These are phyloP conservation scores for Kodamaea nitidulidarum DNA, from an alignment of 805 yeast species.

Conservation along the genomic window DNA sequence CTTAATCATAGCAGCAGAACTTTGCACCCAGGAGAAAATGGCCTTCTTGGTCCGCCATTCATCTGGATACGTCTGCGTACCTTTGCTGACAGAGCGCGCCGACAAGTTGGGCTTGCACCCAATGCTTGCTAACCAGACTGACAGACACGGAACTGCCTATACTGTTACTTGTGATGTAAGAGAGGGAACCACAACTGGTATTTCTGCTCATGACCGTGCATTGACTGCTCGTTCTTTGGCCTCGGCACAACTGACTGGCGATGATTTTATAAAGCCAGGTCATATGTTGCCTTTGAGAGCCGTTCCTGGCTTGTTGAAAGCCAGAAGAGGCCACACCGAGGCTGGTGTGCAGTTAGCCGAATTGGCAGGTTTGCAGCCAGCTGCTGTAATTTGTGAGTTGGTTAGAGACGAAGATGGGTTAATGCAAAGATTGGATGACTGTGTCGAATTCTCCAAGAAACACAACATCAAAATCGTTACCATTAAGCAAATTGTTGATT, in stretches of 20 bases:
- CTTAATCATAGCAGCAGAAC: constrained; percentile 86
- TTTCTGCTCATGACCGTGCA: constrained; percentile 91
- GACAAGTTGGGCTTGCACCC: constrained; percentile 76
- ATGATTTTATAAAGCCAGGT: constrained; percentile 85
- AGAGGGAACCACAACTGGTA: constrained; percentile 94
- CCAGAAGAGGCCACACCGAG: constrained; percentile 94
- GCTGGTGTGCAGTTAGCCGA: constrained; percentile 87
- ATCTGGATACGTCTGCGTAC: constrained; percentile 92
- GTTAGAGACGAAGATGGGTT: constrained; percentile 90
- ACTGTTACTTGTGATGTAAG: constrained; percentile 85
- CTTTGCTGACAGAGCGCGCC: constrained; percentile 73
- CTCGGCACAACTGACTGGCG: constrained; percentile 48
- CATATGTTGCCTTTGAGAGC: constrained; percentile 93
- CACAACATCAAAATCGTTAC: constrained; percentile 68
- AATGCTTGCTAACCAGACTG: constrained; percentile 59
- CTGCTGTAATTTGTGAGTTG: constrained; percentile 89
- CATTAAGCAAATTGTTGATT: constrained; percentile 66
- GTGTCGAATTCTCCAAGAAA: constrained; percentile 61
- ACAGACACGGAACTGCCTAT: constrained; percentile 95
- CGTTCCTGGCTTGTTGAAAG: constrained; percentile 72
- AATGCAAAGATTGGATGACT: constrained; percentile 92
- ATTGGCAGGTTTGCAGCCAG: constrained; percentile 76
- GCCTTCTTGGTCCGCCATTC: constrained; percentile 87
- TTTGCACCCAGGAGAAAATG: constrained; percentile 77
- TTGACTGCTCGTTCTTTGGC: constrained; percentile 75